Evolutionary conservation across 2,329 filamentous ascomycete genomes (phyloP).

Genomic region (Trichoderma guizhouense): DNA sequence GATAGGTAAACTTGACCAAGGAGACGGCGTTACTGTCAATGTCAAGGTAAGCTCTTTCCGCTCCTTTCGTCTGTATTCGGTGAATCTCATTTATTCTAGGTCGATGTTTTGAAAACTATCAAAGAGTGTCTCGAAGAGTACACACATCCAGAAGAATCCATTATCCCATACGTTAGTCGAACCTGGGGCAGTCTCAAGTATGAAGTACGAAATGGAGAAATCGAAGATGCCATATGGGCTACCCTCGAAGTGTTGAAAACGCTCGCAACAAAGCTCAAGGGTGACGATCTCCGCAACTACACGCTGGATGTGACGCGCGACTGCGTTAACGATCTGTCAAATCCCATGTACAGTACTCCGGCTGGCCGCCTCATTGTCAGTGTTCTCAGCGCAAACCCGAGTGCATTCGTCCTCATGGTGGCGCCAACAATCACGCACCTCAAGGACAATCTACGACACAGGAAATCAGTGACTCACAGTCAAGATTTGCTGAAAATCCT

Average conservation of each 20-base stretch:
- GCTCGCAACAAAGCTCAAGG: constrained; percentile 45
- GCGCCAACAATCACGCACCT: constrained; percentile 47
- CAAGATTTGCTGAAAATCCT: constrained; percentile 51
- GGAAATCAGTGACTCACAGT: constrained; percentile 48
- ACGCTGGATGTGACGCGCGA: constrained; percentile 49
- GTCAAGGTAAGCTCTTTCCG: constrained; percentile 46
- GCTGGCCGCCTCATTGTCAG: constrained; percentile 52
- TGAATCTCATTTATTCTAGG: constrained; percentile 29
- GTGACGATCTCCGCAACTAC: constrained; percentile 44
- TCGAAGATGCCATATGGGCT: constrained; percentile 54
- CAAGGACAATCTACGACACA: constrained; percentile 48
- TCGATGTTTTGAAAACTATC: constrained; percentile 56
- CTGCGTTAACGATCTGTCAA: constrained; percentile 51
- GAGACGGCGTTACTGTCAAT: constrained; percentile 54
- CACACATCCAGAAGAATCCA: constrained; percentile 41
- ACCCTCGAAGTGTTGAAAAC: constrained; percentile 54
- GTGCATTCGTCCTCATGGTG: constrained; percentile 47
- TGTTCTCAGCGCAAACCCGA: constrained; percentile 46
- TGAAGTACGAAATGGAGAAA: constrained; percentile 59
- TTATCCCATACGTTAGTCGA: constrained; percentile 48
- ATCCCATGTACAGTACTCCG: constrained; percentile 49
- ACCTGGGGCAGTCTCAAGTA: constrained; percentile 62
- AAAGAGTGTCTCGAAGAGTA: constrained; percentile 52
- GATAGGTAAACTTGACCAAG: constrained; percentile 56
- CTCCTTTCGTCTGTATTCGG: neutral